Evolutionary conservation across 2,329 filamentous ascomycete genomes (phyloP), one percentile per base, ranked within the genome.

Genomic region (Hysterium pulicare): DNA sequence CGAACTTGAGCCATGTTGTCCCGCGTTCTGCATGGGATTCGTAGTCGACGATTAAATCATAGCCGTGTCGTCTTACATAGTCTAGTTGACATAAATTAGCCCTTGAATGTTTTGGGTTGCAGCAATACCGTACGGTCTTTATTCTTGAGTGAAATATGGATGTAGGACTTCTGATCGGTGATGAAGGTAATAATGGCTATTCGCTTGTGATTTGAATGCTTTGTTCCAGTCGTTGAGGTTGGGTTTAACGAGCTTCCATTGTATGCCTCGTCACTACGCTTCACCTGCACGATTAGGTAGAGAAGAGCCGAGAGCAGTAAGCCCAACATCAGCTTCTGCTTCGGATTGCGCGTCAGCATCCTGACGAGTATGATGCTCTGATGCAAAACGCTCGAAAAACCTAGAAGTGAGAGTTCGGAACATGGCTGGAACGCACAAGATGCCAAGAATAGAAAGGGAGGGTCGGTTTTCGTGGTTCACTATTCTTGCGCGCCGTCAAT

Each of bases 1-100:
- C 53, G 41, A 65, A 62, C 42, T 70, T 71, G 54, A 61, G 64
- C 49, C 57, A 70, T 20, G 61, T 55, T 10, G 58, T 57, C 22
- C 50, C 57, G 37, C 51, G 60, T 11, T 55, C 50, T 17, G 56
- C 48, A 36, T 62, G 58, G 10, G 56, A 47, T 54, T 70, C 67
- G 42, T 64, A 69, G 47, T 70, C 68, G 44, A 67, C 55, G 42
- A 68, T 51, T 42, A 71, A 51, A 44, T 67, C 66, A 45, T 69
- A 67, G 47, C 61, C 61, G 44, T 71, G 67, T 39, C 63, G 66
- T 31, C 59, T 61, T 0, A 61, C 62, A 37, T 70, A 70, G 42
- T 65, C 66, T 68, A 34, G 20, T n/a, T n/a, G n/a, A n/a, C n/a
- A n/a, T n/a, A n/a, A n/a, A n/a, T n/a, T n/a, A n/a, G n/a, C n/a